Evolutionary conservation across 805 yeast species (phyloP).

Genomic region (Candida oleophila): DNA sequence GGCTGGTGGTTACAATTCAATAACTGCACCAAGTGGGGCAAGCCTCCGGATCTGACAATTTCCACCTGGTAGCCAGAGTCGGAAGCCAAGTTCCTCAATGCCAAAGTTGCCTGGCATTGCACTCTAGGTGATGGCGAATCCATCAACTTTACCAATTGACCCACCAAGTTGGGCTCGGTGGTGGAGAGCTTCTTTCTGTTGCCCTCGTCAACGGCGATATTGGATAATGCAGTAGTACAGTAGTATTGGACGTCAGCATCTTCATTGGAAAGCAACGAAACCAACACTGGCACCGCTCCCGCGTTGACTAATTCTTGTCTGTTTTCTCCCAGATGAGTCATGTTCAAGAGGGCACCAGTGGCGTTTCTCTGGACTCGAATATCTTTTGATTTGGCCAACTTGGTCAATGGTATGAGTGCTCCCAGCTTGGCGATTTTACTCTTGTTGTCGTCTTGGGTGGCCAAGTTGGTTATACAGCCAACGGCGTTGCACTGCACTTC

Average conservation of each 20-base stretch:
- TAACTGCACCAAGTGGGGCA: constrained; percentile 87
- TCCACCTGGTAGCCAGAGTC: constrained; percentile 95
- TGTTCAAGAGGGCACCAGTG: constrained; percentile 94
- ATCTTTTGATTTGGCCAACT: constrained; percentile 90
- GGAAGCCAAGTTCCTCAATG: constrained; percentile 91
- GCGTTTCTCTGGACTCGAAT: constrained; percentile 97
- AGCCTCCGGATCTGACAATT: constrained; percentile 92
- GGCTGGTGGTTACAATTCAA: constrained; percentile 90
- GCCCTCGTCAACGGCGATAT: constrained; percentile 93
- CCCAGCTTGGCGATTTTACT: constrained; percentile 95
- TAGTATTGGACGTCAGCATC: constrained; percentile 98
- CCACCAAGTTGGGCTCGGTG: constrained; percentile 88
- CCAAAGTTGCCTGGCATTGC: constrained; percentile 97
- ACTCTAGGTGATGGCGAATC: constrained; percentile 91
- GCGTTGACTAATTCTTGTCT: constrained; percentile 96
- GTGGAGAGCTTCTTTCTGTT: constrained; percentile 86
- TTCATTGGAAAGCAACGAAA: constrained; percentile 74
- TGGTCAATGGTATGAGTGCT: constrained; percentile 90
- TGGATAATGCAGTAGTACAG: constrained; percentile 95
- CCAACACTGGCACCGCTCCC: constrained; percentile 96
- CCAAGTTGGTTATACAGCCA: constrained; percentile 96
- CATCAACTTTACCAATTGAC: constrained; percentile 87
- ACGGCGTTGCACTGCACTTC: constrained; percentile 99
- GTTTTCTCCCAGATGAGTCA: constrained; percentile 97
- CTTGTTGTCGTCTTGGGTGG: constrained; percentile 96